phyloP scores from a whole-genome alignment of 768 basidiomycete genomes.

The Phlegmacium glaucopus region DNA sequence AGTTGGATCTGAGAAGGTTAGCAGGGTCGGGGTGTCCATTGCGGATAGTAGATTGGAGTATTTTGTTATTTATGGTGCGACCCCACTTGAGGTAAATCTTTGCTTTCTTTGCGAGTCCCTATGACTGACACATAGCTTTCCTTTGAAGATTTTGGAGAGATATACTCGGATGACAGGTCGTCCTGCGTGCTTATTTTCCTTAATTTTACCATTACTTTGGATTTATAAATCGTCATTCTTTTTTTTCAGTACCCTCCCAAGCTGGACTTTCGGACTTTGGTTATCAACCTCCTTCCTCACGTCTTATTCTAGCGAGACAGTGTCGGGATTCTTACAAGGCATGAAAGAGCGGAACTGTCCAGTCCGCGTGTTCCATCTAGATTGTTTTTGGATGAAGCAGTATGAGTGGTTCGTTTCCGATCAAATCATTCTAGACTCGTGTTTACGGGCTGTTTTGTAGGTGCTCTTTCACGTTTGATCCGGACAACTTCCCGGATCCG shows the following conservation, averaged over 20 bases:
- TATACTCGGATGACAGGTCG: conserved; percentile 63
- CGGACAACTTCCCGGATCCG: conserved; percentile 73
- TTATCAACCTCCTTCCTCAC: conserved; percentile 77
- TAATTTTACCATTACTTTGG: conserved; percentile 2
- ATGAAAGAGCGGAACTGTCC: conserved; percentile 62
- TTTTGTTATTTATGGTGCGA: conserved; percentile 67
- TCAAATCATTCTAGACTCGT: conserved; percentile 8
- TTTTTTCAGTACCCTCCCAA: conserved; percentile 52
- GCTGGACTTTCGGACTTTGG: conserved; percentile 79
- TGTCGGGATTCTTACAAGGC: conserved; percentile 65
- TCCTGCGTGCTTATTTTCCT: conserved; percentile 42
- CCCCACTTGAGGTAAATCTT: conserved; percentile 54
- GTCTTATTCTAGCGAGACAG: conserved; percentile 63
- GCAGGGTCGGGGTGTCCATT: conserved; percentile 61
- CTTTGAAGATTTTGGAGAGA: conserved; percentile 48
- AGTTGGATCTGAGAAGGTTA: conserved; percentile 63
- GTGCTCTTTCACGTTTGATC: conserved; percentile 77
- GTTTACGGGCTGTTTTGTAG: too few relatives aligned
- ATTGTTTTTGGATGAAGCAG: conserved; percentile 77
- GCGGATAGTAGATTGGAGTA: conserved; percentile 64
- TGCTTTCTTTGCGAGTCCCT: not conserved
- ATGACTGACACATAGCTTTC: not conserved
- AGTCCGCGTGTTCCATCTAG: conserved; percentile 72
- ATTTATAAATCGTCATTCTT: conserved; percentile 13
- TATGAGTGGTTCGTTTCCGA: conserved; percentile 50